These are phyloP conservation scores for Deakozyma indianensis DNA, from an alignment of 805 yeast species.

Conservation along the genomic window DNA sequence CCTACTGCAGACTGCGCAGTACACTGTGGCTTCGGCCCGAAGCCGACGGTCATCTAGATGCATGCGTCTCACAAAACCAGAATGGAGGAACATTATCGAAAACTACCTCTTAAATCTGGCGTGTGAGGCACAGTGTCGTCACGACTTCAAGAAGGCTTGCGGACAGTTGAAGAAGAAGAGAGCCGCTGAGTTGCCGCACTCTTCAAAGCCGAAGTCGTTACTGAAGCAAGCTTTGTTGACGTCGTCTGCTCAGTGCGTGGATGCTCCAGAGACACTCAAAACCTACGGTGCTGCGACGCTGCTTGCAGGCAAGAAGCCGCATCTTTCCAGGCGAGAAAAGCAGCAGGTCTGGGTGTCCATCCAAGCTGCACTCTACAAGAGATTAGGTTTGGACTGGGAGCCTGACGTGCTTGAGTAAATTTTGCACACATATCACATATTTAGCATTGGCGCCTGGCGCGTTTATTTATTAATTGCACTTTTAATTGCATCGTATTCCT, in stretches of 20 bases:
- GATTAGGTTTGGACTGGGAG: conserved; percentile 47
- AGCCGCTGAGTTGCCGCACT: conserved; percentile 4
- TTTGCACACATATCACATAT: neutral
- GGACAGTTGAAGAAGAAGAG: conserved; percentile 9
- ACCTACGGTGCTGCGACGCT: conserved; percentile 10
- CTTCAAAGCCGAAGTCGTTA: conserved; percentile 12
- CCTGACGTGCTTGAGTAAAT: neutral
- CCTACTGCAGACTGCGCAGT: conserved; percentile 43
- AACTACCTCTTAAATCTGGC: conserved; percentile 50
- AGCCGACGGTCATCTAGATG: conserved; percentile 9
- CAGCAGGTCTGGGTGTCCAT: conserved; percentile 48
- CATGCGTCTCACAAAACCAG: conserved; percentile 30
- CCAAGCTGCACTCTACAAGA: conserved; percentile 41
- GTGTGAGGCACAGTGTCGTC: conserved; percentile 57
- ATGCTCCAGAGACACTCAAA: conserved; percentile 4
- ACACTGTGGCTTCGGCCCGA: conserved; percentile 41
- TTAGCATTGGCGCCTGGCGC: neutral
- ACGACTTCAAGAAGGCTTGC: conserved; percentile 43
- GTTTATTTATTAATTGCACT: neutral
- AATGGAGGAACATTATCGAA: conserved; percentile 65
- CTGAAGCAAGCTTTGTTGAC: conserved; percentile 22
- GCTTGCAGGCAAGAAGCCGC: conserved; percentile 9
- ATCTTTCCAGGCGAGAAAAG: conserved; percentile 41
- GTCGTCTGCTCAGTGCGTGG: conserved; percentile 15
- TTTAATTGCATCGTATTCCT: no score